Evolutionary conservation across 2,329 filamentous ascomycete genomes (phyloP), one percentile per base, ranked within the genome.

Genomic region (Colletotrichum sojae): DNA sequence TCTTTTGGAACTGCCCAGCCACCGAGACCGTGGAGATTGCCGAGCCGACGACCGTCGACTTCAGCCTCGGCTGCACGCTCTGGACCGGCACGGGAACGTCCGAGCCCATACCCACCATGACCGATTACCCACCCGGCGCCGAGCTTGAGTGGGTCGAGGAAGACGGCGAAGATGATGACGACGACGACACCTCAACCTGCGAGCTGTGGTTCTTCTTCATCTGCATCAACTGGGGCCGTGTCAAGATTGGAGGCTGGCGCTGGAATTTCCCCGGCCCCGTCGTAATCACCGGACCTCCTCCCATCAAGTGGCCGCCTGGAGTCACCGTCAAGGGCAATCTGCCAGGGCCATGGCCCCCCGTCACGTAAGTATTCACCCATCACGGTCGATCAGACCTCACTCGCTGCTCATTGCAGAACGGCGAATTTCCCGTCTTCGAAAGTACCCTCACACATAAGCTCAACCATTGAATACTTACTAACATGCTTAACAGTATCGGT

Each of bases 121-220:
- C 22, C 16, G 57, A 48, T 5, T 51, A 36, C 46, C 25, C 46
- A 13, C 48, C 51, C 5, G 60, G 43, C 49, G 18, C 31, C 16
- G 51, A 40, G 36, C 51, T 63, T 4, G 57, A 60, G 43, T 49
- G 15, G 10, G 12, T 51, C 15, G 56, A 60, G 16, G 56, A 60
- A 15, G 56, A 60, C 40, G 56, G n/a, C 20, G 56, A 48, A 0
- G 43, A 31, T 25, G 22, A 45, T 36, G 31, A 54, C 2, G 60
- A 46, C 18, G 39, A 53, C 15, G 27, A 53, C n/a, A 31, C 49
- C 6, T 40, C 53, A 3, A 46, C 53, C 4, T 64, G 62, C 45
- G 31, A 53, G 20, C 40, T 64, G 16, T 64, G 62, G 62, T 64
- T 64, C 27, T 64, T 64, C 45, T 51, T 22, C 13, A 60, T 60